Base-by-base conservation (phyloP, 768 basidiomycete genomes). In the Hortiboletus campestris region DNA sequence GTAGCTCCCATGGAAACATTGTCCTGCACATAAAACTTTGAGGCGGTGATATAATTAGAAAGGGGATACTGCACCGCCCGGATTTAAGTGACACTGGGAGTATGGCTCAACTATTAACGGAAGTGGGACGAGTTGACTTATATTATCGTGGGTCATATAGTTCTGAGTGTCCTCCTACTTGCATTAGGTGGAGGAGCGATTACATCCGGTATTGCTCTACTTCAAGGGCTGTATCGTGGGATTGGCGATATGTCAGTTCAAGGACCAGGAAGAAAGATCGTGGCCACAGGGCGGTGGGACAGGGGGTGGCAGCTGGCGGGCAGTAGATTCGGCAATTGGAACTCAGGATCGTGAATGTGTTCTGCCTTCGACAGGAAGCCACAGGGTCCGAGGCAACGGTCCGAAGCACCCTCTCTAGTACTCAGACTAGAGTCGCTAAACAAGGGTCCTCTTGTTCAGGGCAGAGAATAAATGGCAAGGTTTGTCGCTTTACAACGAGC, bases 1-100 rank as follows among this genome's bases (percentile, higher is more conserved):
- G 22, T 16, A 41, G 45, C 36, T 41, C n/a, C 41, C 46, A 19
- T 52, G 47, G 60, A 34, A 43, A 60, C 35, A 7, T 56, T 49
- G 38, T 61, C 14, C 49, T 40, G n/a, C 36, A 49, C 32, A 35
- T 44, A 31, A 20, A 35, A 34, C 10, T 7, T 35, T 36, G 32
- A 20, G 28, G 40, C 19, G 13, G 16, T 32, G 20, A 31, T 34
- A 52, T 38, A 28, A 36, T 51, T 51, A 59, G 20, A 2, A 28
- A 34, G 22, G 36, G 46, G 28, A 25, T 6, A 11, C 7, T 25
- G 40, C 14, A 25, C 25, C 6, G 2, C 6, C 25, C 25, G 25
- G 25, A 4, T 25, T 25, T 25, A 25, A 2, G 25, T 25, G 25
- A 25, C 25, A 25, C 0, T 25, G 25, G 6, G 25, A 25, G 25